Evolutionary conservation across 495 filamentous ascomycete species (phyloP).

Genomic region (Annulohypoxylon moriforme): DNA sequence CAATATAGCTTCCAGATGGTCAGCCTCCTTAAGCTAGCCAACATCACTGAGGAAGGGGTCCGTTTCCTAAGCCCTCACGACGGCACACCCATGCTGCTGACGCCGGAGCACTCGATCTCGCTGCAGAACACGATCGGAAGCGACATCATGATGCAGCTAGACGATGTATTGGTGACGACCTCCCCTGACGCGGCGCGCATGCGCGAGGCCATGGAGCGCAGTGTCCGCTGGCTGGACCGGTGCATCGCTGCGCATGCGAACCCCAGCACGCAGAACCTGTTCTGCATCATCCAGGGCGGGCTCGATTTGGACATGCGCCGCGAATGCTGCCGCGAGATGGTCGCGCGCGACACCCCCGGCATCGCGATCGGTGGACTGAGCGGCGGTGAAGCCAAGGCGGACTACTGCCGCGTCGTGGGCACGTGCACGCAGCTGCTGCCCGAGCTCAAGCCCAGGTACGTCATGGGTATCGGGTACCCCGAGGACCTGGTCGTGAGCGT

Average conservation of each 20-base stretch:
- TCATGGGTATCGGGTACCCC: conserved; percentile 98
- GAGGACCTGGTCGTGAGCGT: conserved; percentile 93
- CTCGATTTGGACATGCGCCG: conserved; percentile 88
- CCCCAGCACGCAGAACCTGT: conserved; percentile 87
- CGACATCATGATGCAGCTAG: conserved; percentile 99
- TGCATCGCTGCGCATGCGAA: conserved; percentile 93
- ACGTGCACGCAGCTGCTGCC: conserved; percentile 88
- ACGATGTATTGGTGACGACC: conserved; percentile 96
- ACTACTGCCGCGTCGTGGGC: conserved; percentile 74
- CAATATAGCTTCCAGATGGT: conserved; percentile 94
- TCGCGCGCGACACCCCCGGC: conserved; percentile 88
- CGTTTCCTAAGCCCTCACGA: conserved; percentile 95
- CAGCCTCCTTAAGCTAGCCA: conserved; percentile 90
- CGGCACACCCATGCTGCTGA: conserved; percentile 95
- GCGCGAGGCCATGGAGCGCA: conserved; percentile 93
- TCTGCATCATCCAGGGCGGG: conserved; percentile 98
- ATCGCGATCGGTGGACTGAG: conserved; percentile 96
- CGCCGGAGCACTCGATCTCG: conserved; percentile 95
- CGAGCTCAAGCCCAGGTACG: conserved; percentile 92
- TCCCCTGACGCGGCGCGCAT: conserved; percentile 88
- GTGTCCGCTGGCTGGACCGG: conserved; percentile 97
- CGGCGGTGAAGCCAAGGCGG: conserved; percentile 76
- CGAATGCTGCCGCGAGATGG: conserved; percentile 90
- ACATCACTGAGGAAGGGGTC: conserved; percentile 94
- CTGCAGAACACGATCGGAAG: conserved; percentile 97